phyloP scores from a whole-genome alignment of 139 green algal species.

The Picochlorum sp. region DNA sequence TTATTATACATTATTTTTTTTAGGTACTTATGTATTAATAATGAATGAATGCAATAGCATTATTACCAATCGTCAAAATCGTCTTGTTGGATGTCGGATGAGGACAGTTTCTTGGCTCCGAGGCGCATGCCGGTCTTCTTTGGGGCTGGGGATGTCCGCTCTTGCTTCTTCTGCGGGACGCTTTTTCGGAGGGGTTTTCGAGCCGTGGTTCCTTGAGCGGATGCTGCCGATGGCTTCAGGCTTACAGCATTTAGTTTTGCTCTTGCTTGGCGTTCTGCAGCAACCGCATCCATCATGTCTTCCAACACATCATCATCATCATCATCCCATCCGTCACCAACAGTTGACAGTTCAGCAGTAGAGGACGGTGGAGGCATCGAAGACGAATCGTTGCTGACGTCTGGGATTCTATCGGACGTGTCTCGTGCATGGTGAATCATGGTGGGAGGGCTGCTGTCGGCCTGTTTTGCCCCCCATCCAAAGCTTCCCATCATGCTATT shows the following conservation, averaged over 20 bases:
- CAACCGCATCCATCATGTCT: slow-evolving; percentile 20
- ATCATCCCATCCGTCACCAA: slow-evolving; percentile 6
- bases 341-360: not conserved
- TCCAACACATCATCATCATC: slow-evolving; percentile 31
- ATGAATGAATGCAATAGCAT: no score
- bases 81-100: slow-evolving; percentile 1
- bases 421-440: not conserved
- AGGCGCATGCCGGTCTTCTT: slow-evolving; percentile 23
- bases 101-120: slow-evolving; percentile 21
- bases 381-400: not conserved
- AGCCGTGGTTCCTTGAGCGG: not conserved
- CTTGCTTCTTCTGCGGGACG: not conserved
- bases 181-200: not conserved
- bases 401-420: not conserved
- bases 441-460: slow-evolving; percentile 9
- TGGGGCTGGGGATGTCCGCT: not conserved
- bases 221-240: not conserved
- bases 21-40: no score
- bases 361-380: not conserved
- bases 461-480: slow-evolving; percentile 13
- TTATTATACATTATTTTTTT: no score
- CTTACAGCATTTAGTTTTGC: slow-evolving; percentile 10
- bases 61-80: slow-evolving; percentile 27
- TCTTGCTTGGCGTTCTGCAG: slow-evolving; percentile 18
- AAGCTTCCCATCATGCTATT: not conserved